Conservation (phyloP, 176 grass and related monocot genomes). For the Cenchrus americanus region DNA sequence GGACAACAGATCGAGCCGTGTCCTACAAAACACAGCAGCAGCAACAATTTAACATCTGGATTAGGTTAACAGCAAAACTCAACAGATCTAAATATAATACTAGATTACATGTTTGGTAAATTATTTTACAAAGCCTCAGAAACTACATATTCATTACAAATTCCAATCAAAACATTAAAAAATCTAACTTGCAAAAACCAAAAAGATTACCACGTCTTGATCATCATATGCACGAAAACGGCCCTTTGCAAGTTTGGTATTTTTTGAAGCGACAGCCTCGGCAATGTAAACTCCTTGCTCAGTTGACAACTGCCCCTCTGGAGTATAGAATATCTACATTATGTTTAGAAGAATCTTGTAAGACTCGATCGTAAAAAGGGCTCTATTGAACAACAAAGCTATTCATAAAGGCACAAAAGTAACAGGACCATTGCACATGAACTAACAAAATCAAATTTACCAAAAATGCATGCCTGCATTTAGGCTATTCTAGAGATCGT, state of each 20-base stretch:
- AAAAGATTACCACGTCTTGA: slow-evolving; percentile 64
- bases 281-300: slow-evolving; percentile 96
- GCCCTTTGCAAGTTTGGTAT: slow-evolving; percentile 85
- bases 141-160: background rate
- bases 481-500: background rate
- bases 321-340: slow-evolving; percentile 85
- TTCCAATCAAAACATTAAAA: slow-evolving; percentile 22
- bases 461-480: background rate
- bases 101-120: background rate
- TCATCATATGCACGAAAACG: slow-evolving; percentile 87
- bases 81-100: slow-evolving; percentile 7
- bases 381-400: slow-evolving; percentile 15
- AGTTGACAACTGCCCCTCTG: slow-evolving; percentile 78
- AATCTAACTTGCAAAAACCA: slow-evolving; percentile 28
- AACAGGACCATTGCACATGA: background rate
- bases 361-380: slow-evolving; percentile 13
- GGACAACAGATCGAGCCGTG: slow-evolving; percentile 33
- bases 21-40: slow-evolving; percentile 60
- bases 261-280: slow-evolving; percentile 76
- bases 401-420: slow-evolving; percentile 35
- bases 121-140: slow-evolving; percentile 10
- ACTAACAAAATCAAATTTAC: background rate
- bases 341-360: slow-evolving; percentile 35
- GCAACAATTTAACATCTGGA: slow-evolving; percentile 10
- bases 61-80: slow-evolving; percentile 1